Evolutionary conservation across 192 early-diverging fungal genomes (phyloP).

Genomic region (Coemansia sp.): DNA sequence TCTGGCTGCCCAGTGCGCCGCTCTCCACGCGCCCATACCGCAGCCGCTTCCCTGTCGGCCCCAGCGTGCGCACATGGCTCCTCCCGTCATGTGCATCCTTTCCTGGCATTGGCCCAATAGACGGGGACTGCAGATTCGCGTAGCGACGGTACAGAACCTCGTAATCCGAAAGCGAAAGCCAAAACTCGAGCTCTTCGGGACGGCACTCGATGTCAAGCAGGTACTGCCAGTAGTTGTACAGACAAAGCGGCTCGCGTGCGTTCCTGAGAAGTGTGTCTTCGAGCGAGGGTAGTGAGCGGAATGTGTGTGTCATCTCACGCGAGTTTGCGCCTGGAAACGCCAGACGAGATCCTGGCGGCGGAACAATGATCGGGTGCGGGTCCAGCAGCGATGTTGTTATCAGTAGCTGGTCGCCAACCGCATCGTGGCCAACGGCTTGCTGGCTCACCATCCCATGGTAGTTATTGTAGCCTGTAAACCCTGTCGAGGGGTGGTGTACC

Average conservation of each 20-base stretch:
- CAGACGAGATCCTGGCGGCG: conserved; percentile 47
- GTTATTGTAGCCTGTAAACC: not conserved
- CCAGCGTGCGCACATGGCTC: not conserved
- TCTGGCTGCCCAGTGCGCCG: conserved; percentile 31
- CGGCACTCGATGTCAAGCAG: conserved; percentile 66
- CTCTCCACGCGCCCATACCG: conserved; percentile 44
- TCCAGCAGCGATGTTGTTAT: conserved; percentile 45
- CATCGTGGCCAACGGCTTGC: conserved; percentile 10
- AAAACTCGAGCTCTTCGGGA: conserved; percentile 76
- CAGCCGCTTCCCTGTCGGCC: conserved; percentile 6
- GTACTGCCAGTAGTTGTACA: conserved; percentile 77
- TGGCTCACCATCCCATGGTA: conserved; percentile 7
- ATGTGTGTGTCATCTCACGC: conserved; percentile 24
- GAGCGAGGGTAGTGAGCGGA: conserved; percentile 63
- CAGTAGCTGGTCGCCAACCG: conserved; percentile 4
- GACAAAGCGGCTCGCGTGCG: conserved; percentile 68
- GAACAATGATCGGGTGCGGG: conserved; percentile 50
- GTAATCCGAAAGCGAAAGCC: conserved; percentile 70
- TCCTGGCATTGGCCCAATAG: not conserved
- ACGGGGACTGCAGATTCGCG: conserved; percentile 11
- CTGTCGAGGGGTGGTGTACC: not conserved
- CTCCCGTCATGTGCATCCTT: conserved; percentile 1
- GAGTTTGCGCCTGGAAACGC: conserved; percentile 46
- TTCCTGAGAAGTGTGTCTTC: conserved; percentile 68
- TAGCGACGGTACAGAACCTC: conserved; percentile 67